A percentile compares a stretch with the other conserved stretches of the same genome.
phyloP scores from a whole-genome alignment of 1,284 basidiomycete species.

The Rhizopogon parksii region DNA sequence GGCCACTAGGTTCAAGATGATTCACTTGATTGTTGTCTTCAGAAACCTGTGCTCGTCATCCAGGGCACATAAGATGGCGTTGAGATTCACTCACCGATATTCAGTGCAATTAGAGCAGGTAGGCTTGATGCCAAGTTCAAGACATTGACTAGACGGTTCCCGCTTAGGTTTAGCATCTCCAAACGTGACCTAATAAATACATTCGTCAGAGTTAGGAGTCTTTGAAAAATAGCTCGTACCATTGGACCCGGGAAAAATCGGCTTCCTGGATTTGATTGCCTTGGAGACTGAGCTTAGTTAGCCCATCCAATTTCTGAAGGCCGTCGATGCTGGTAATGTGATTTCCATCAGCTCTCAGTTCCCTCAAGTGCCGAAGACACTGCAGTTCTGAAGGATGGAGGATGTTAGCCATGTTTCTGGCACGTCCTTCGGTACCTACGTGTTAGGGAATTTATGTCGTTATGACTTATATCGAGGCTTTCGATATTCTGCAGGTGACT shows the following conservation, averaged over 20 bases:
- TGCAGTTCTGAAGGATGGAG: constrained; percentile 55
- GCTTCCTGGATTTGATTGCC: constrained; percentile 67
- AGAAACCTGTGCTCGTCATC: constrained; percentile 12
- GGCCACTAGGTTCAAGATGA: constrained; percentile 43
- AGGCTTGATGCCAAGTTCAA: constrained; percentile 53
- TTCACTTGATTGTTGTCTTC: constrained; percentile 70
- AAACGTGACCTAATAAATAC: constrained; percentile 62
- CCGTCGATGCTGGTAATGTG: constrained; percentile 73
- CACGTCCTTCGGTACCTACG: constrained; percentile 49
- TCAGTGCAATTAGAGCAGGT: constrained; percentile 61
- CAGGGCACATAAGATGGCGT: constrained; percentile 11
- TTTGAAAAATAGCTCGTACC: constrained; percentile 44
- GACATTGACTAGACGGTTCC: constrained; percentile 65
- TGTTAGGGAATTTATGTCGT: constrained; percentile 79
- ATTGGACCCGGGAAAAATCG: constrained; percentile 59
- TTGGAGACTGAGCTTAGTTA: constrained; percentile 79
- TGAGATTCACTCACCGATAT: constrained; percentile 60
- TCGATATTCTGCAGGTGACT: constrained; percentile 83
- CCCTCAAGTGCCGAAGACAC: constrained; percentile 79
- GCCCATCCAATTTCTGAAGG: constrained; percentile 69
- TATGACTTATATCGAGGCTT: constrained; percentile 85
- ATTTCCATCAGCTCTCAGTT: constrained; percentile 86
- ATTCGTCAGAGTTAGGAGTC: constrained; percentile 6
- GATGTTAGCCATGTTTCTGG: constrained; percentile 3
- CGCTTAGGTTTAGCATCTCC: constrained; percentile 78